Base-by-base conservation (phyloP, 495 filamentous ascomycete genomes). In the Hypoxylon perforatum region DNA sequence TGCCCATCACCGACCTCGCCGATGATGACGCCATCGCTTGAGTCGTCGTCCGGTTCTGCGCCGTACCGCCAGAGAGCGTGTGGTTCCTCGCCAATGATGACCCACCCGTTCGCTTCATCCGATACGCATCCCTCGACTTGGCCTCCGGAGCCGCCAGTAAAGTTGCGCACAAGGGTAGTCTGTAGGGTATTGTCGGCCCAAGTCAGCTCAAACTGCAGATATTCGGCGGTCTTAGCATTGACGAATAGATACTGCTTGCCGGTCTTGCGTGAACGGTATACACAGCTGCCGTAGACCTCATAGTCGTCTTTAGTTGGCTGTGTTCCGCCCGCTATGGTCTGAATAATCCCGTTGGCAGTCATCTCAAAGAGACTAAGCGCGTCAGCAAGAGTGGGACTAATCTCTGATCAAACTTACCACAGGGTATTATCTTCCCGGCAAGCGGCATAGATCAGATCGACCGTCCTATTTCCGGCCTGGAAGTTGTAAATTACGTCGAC, bases 101-200 rank as follows among this genome's bases (percentile, higher is more conserved):
- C 46, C 57, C 75, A 71, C 8, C 68, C 73, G 48, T 76, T 79
- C 18, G 73, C 68, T 28, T 78, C 70, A 35, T 76, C 76, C 3
- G 65, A 64, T 5, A 78, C 75, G 22, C 75, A 79, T 7, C 76
- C 77, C 41, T 78, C 76, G 10, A 75, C 75, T 53, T 79, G 75
- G 3, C 70, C 69, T 9, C 77, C 73, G n/a, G 53, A 61, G 19
- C 77, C 75, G 8, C 65, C 76, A 3, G 56, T 67, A 38, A 78
- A 79, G 28, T 57, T 72, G 19, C 75, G 71, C 10, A 77, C 72
- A 14, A 78, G 65, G 1, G 39, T 74, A 6, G 76, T 76, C n/a
- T 65, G 49, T n/a, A 76, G 73, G 4, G 59, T 36, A 11, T 67
- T 72, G 19, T 71, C 58, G 4, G 41, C 69, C 49, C 72, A 69